Conservation (phyloP, 2,329 filamentous ascomycete genomes). For the Metarhizium sp. region DNA sequence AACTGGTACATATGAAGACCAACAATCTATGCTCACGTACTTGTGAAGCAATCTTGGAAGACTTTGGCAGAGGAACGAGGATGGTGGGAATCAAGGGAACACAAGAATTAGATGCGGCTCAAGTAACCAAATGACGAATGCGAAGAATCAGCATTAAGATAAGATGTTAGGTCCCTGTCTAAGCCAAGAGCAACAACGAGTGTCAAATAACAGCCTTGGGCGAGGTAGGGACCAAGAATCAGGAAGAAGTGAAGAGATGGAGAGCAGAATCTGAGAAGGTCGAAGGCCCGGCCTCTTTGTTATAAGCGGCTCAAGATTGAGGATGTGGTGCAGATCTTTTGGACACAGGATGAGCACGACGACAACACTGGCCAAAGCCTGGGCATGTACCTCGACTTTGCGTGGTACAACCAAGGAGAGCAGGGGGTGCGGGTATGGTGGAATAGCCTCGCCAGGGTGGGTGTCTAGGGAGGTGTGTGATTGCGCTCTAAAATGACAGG, state of each 20-base stretch:
- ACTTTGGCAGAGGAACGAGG: background rate
- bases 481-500: background rate
- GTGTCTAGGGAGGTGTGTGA: constrained; percentile 5
- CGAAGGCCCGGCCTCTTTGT: constrained; percentile 13
- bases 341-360: background rate
- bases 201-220: constrained; percentile 6
- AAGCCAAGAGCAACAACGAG: background rate
- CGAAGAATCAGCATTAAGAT: constrained; percentile 17
- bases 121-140: background rate
- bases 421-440: constrained; percentile 5
- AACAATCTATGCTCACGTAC: background rate
- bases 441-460: background rate
- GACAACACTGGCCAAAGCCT: background rate
- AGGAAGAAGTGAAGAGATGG: constrained; percentile 2
- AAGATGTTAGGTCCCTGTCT: constrained; percentile 19
- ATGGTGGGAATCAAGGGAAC: background rate
- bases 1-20: background rate
- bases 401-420: constrained; percentile 1
- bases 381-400: constrained; percentile 5
- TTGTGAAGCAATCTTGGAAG: background rate
- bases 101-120: background rate
- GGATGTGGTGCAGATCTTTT: constrained; percentile 9
- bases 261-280: background rate
- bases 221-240: constrained; percentile 7
- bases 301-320: constrained; percentile 11